A percentile compares a stretch with the other conserved stretches of the same genome.
Evolutionary conservation across 225 moss, liverwort and hornwort genomes (phyloP).

Genomic region (Pseudoscleropodium purum): DNA sequence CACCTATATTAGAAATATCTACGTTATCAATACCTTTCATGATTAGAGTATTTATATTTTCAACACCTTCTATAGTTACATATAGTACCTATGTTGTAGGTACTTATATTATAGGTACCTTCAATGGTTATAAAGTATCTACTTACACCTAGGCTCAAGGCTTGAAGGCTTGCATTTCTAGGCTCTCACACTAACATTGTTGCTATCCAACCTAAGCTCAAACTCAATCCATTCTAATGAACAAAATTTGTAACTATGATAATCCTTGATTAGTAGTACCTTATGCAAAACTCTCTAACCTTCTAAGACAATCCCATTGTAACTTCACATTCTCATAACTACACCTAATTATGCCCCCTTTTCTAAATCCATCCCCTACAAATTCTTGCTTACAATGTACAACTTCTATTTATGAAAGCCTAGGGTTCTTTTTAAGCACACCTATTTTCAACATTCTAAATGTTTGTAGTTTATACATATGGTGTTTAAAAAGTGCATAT

Average conservation of each 20-base stretch:
- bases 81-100: too few relatives aligned
- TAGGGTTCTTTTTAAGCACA: rapidly evolving
- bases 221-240: background rate
- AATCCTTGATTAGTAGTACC: rapidly evolving
- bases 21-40: too few relatives aligned
- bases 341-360: background rate
- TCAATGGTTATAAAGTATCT: too few relatives aligned
- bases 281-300: background rate
- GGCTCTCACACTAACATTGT: too few relatives aligned
- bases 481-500: background rate
- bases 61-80: too few relatives aligned
- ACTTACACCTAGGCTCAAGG: too few relatives aligned
- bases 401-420: background rate
- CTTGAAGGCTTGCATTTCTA: too few relatives aligned
- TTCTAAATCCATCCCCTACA: background rate
- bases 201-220: background rate
- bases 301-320: background rate
- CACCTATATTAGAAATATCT: too few relatives aligned
- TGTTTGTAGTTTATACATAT: background rate
- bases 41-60: too few relatives aligned
- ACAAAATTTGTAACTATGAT: background rate
- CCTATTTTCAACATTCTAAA: background rate
- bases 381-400: background rate
- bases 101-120: too few relatives aligned
- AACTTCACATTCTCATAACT: background rate